Evolutionary conservation across 257 asterid species (phyloP).

Genomic region (Rhazya stricta): DNA sequence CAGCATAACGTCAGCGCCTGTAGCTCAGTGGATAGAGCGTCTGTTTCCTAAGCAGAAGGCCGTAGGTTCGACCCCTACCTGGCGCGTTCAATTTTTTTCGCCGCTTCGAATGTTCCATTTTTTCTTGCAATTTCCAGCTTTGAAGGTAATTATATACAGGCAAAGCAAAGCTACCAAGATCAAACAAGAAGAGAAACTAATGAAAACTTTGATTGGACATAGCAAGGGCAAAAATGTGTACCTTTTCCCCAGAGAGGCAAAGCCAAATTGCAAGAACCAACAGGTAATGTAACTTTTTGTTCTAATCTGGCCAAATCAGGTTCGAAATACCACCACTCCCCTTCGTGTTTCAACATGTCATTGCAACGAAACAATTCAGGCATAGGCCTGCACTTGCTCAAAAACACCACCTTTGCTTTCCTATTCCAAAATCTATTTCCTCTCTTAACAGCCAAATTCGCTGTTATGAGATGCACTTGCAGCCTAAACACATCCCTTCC

Average conservation of each 20-base stretch:
- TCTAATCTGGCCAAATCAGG: constrained; percentile 47
- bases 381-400: constrained; percentile 79
- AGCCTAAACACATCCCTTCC: constrained; percentile 72
- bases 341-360: constrained; percentile 56
- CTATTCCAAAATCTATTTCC: constrained; percentile 53
- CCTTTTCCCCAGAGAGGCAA: constrained; percentile 92
- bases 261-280: constrained; percentile 87
- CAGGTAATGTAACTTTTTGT: constrained; percentile 62
- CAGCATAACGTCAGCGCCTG: no score
- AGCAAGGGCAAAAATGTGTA: constrained; percentile 4
- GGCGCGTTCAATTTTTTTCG: constrained; percentile 44
- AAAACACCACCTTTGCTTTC: constrained; percentile 50
- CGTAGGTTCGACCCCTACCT: constrained; percentile 99
- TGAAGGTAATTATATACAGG: no score
- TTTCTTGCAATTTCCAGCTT: no score
- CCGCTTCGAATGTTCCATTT: not conserved
- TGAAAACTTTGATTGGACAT: not conserved
- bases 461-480: constrained; percentile 67
- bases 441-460: constrained; percentile 55
- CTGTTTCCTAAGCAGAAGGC: constrained; percentile 99
- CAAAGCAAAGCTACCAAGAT: no score
- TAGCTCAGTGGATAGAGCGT: constrained; percentile 99
- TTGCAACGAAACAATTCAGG: constrained; percentile 75
- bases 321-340: constrained; percentile 80
- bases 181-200: not conserved